Evolutionary conservation across 495 filamentous ascomycete genomes (phyloP).

Genomic region (Hypoxylon rickii): DNA sequence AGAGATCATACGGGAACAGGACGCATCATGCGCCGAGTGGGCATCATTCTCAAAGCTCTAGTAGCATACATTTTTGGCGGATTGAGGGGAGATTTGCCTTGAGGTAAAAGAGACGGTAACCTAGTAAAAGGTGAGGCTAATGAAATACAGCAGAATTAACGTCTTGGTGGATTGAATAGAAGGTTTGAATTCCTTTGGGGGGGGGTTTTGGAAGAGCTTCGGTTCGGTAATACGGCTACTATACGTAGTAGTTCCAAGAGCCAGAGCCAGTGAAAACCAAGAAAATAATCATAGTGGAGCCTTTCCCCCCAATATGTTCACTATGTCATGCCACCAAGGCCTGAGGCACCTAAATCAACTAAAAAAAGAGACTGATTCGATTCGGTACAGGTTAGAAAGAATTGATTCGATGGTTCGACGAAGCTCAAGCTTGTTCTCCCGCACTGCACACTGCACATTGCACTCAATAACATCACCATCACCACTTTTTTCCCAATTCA

Average conservation of each 20-base stretch:
- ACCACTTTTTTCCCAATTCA: too few species aligned
- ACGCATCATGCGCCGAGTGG: conserved; percentile 68
- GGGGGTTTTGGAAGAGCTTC: conserved; percentile 21
- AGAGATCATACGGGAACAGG: conserved; percentile 75
- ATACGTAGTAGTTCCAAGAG: too few species aligned
- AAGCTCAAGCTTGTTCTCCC: conserved; percentile 18
- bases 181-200: conserved; percentile 22
- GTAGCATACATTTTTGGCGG: conserved; percentile 70
- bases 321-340: conserved; percentile 38
- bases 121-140: conserved; percentile 8
- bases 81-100: conserved; percentile 31
- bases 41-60: conserved; percentile 57
- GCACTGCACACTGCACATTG: conserved; percentile 30
- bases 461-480: conserved; percentile 30
- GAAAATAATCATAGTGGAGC: conserved; percentile 34
- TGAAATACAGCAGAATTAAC: conserved; percentile 1
- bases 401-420: conserved; percentile 29
- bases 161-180: conserved; percentile 1
- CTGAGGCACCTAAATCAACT: conserved; percentile 33
- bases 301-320: conserved; percentile 20
- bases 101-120: conserved; percentile 4
- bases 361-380: conserved; percentile 36
- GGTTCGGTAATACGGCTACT: too few species aligned
- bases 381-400: too few species aligned
- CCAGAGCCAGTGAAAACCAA: conserved; percentile 29